Evolutionary conservation across 2,329 filamentous ascomycete species (phyloP), one percentile per base, ranked within the genome.

Genomic region (Pseudogymnoascus destructans): DNA sequence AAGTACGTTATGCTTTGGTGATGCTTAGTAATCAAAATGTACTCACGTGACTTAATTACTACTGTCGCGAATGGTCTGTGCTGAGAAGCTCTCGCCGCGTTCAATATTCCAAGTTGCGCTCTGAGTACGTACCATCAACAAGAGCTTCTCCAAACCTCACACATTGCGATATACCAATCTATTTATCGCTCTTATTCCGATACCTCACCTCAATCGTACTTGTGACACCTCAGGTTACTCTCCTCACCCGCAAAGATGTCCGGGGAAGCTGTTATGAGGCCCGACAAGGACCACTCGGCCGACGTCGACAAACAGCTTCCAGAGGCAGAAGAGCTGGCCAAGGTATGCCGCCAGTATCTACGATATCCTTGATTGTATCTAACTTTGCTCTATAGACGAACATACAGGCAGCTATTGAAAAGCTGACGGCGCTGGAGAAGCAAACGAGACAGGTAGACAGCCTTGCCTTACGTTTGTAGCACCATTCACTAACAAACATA

Each of bases 231-330:
- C 30, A 58, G 30, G n/a, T 42, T 52, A 49, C 57, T 58, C 27
- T 58, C n/a, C 15, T 21, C 57, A 35, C 23, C 46, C 17, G 57
- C 57, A 59, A 67, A 55, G 23, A 70, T 70, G 70, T 70, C 70
- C 10, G 66, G 67, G 42, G 69, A 64, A 63, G 61, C 62, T 58
- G 63, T 72, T 52, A 62, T 68, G 57, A 73, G 72, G 63, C 89
- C 92, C 70, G 93, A 98, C 79, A 96, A 95, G 86, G 93, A 98
- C 84, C 96, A 88, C 82, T 86, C 88, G 70, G 95, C 95, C 77
- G 91, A 97, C 75, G 89, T 89, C 69, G 91, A 97, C 78, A 83
- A 86, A 75, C 82, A 89, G 74, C 84, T 98, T 66, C 87, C 89
- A 55, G 90, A 96, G 74, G 89, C 90, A 60, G 84, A 97, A 78